A percentile compares a stretch with the other conserved stretches of the same genome.
phyloP scores from a whole-genome alignment of 495 filamentous ascomycete genomes.

The Xylaria flabelliformis region DNA sequence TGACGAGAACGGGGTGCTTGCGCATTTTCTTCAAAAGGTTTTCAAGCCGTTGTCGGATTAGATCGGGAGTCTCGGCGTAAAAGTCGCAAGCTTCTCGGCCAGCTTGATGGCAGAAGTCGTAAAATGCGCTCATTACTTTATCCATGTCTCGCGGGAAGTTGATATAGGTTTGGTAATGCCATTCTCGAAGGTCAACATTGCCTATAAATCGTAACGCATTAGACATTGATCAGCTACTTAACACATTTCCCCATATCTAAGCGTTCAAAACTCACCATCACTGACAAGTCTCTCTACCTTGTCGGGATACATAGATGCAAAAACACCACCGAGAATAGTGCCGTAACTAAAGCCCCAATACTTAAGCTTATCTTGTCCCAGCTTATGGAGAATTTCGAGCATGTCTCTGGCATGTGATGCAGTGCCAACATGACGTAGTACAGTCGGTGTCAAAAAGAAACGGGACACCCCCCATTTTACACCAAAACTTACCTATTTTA shows the following conservation, averaged over 20 bases:
- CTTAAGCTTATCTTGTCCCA: slow-evolving; percentile 50
- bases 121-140: slow-evolving; percentile 61
- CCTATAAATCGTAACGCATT: background rate
- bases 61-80: slow-evolving; percentile 47
- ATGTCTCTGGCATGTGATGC: slow-evolving; percentile 51
- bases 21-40: slow-evolving; percentile 51
- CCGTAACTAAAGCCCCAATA: slow-evolving; percentile 66
- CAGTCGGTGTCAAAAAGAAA: no score
- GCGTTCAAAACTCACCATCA: slow-evolving; percentile 47
- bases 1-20: slow-evolving; percentile 57
- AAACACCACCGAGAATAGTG: slow-evolving; percentile 58
- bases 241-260: background rate
- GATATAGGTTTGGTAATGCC: slow-evolving; percentile 52
- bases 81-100: slow-evolving; percentile 58
- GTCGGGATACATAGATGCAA: slow-evolving; percentile 57
- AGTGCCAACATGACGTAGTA: slow-evolving; percentile 47
- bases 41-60: slow-evolving; percentile 49
- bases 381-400: slow-evolving; percentile 48
- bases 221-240: background rate
- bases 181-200: slow-evolving; percentile 57
- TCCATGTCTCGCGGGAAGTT: slow-evolving; percentile 60
- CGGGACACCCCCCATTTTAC: no score
- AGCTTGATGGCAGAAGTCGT: slow-evolving; percentile 56
- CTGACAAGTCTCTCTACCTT: slow-evolving; percentile 55
- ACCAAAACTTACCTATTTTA: no score